Percentiles rank a stretch among this genome's conserved stretches.
phyloP scores from a whole-genome alignment of 2,329 filamentous ascomycete genomes.

The Lasiodiplodia theobromae region DNA sequence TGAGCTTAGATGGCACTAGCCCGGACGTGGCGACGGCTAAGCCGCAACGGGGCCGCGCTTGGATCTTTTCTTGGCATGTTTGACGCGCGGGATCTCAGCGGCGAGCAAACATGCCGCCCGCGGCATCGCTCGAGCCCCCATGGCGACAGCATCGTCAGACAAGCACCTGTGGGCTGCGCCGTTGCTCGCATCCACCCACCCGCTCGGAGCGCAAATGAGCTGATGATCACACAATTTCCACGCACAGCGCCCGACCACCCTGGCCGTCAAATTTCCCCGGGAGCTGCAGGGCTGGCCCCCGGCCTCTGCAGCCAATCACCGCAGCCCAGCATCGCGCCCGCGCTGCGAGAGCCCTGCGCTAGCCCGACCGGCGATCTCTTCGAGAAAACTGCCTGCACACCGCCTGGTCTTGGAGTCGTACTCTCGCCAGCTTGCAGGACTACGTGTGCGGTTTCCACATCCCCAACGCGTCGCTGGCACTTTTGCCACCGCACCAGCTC shows the following conservation, averaged over 20 bases:
- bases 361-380: conserved; percentile 18
- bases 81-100: conserved; percentile 5
- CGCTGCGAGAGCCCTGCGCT: conserved; percentile 5
- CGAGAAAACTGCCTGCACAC: conserved; percentile 17
- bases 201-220: conserved; percentile 16
- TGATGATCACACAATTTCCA: conserved; percentile 26
- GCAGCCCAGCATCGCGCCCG: not conserved
- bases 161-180: conserved; percentile 19
- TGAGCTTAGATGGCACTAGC: conserved; percentile 16
- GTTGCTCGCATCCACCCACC: not conserved
- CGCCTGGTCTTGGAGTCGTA: not conserved
- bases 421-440: conserved; percentile 1
- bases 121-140: conserved; percentile 10
- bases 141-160: conserved; percentile 26
- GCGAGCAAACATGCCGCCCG: conserved; percentile 8
- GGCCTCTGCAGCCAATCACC: conserved; percentile 19
- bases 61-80: conserved; percentile 18
- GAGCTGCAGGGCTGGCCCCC: conserved; percentile 19
- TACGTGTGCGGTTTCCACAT: conserved; percentile 25
- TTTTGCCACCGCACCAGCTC: conserved; percentile 23
- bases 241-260: conserved; percentile 6
- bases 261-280: conserved; percentile 24
- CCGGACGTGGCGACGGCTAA: not conserved
- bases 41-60: not conserved
- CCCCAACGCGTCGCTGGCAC: conserved; percentile 13